Evolutionary conservation across 345 rosid species (phyloP), one percentile per base, ranked within the genome.

Genomic region (Arabis hirsuta): DNA sequence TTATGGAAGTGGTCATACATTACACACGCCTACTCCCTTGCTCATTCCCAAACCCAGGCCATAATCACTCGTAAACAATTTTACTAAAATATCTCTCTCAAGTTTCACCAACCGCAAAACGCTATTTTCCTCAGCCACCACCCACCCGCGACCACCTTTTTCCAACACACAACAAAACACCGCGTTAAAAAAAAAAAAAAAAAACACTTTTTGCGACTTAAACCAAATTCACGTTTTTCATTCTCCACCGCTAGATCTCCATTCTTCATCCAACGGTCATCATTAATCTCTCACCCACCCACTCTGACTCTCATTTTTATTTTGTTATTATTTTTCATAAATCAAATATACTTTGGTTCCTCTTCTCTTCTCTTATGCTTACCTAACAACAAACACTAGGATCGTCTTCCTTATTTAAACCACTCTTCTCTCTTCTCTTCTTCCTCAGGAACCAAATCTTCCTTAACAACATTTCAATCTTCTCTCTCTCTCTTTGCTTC

Each of bases 81-180:
- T 12, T 32, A 7, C 7, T 8, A 36, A 2, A 34, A 7, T 16
- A 31, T n/a, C n/a, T 20, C 24, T 50, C 44, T 19, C 7, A 43
- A 9, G 4, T 57, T 53, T 59, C 78, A 74, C 78, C 78, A 74
- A 74, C 73, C 73, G 67, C 68, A 38, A 67, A 74, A 67, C 73
- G 67, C 78, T 11, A 11, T 27, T 66, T 65, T 46, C 48, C 32
- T 52, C 32, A 67, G 78, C n/a, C n/a, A n/a, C 78, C 73, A 67
- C 62, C 62, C 78, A 59, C 41, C 67, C 62, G 32, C 55, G 73
- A 74, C 78, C 48, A 59, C 78, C 48, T 66, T 74, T 66, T 55
- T 8, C 72, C 72, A 9, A 26, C 31, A 11, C 48, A 31, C 5
- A 4, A 32, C 36, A 5, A 32, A 5, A 32, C 36, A 63, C 50